These are phyloP conservation scores for Cyamopsis tetragonoloba DNA, from an alignment of 306 rosid species.

Conservation along the genomic window DNA sequence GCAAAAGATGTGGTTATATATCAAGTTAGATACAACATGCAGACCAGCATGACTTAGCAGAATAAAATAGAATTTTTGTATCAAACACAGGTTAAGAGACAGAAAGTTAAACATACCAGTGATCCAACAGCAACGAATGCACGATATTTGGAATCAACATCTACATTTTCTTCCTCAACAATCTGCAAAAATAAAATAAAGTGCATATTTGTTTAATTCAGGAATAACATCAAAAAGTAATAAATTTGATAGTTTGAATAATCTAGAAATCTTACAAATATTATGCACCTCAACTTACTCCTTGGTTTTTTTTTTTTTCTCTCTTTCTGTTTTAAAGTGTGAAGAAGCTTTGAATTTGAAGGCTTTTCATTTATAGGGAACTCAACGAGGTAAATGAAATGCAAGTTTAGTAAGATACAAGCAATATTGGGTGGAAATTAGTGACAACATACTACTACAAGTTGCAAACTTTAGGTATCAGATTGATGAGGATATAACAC, in stretches of 20 bases:
- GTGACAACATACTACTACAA: background rate
- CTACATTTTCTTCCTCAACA: conserved; percentile 64
- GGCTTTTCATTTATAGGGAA: background rate
- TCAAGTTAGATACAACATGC: background rate
- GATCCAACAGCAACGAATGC: conserved; percentile 95
- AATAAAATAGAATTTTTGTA: background rate
- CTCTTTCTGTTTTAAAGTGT: too few species aligned
- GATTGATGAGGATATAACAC: background rate
- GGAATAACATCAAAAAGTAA: background rate
- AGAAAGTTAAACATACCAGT: conserved; percentile 47
- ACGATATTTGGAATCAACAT: conserved; percentile 76
- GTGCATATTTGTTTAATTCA: background rate
- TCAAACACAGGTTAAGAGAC: background rate
- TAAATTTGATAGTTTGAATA: conserved; percentile 7
- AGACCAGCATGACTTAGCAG: background rate
- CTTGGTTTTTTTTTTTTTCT: background rate
- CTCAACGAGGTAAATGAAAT: background rate
- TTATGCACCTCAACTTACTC: background rate
- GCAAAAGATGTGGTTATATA: background rate
- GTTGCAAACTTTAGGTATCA: background rate
- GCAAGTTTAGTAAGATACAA: background rate
- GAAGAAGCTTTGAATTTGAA: background rate
- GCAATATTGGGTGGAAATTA: background rate
- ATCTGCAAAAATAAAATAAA: conserved; percentile 39
- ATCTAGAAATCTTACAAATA: background rate